Conservation (phyloP, 306 rosid species). For the Cucurbita ficifolia region DNA sequence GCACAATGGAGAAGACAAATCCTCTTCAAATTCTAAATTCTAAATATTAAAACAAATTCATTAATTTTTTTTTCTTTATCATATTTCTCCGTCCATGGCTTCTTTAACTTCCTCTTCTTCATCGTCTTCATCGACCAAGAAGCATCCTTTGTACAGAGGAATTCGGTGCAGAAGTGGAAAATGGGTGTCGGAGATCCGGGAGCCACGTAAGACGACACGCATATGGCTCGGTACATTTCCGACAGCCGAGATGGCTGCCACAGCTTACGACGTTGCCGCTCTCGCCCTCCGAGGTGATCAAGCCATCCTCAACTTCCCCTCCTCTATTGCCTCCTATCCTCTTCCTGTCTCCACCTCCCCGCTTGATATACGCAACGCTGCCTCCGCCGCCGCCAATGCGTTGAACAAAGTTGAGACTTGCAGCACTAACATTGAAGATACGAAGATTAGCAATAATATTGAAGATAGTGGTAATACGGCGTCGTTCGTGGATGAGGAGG, state of each 20-base stretch:
- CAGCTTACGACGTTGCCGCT: slow-evolving; percentile 55
- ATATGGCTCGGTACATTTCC: slow-evolving; percentile 57
- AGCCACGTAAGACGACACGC: slow-evolving; percentile 42
- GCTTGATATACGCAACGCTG: slow-evolving; percentile 37
- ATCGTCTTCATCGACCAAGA: slow-evolving; percentile 16
- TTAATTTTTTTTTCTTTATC: neutral
- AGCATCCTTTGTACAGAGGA: slow-evolving; percentile 34
- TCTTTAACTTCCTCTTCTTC: slow-evolving; percentile 3
- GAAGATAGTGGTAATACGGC: neutral
- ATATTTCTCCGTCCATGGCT: slow-evolving; percentile 6
- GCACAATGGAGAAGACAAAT: neutral
- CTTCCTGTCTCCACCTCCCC: slow-evolving; percentile 27
- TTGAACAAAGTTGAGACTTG: neutral
- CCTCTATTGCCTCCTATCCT: slow-evolving; percentile 15
- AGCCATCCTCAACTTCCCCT: slow-evolving; percentile 37
- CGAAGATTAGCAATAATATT: neutral
- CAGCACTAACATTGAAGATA: neutral
- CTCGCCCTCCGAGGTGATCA: slow-evolving; percentile 37
- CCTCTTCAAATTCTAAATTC: neutral
- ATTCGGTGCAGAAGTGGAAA: slow-evolving; percentile 46
- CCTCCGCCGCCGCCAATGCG: slow-evolving; percentile 17
- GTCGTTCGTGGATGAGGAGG: slow-evolving; percentile 56
- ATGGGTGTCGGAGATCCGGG: slow-evolving; percentile 64
- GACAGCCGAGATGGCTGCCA: slow-evolving; percentile 52
- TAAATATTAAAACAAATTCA: too few relatives aligned